Base-by-base conservation (phyloP, 2,329 filamentous ascomycete genomes). In the Colletotrichum euphorbiae region DNA sequence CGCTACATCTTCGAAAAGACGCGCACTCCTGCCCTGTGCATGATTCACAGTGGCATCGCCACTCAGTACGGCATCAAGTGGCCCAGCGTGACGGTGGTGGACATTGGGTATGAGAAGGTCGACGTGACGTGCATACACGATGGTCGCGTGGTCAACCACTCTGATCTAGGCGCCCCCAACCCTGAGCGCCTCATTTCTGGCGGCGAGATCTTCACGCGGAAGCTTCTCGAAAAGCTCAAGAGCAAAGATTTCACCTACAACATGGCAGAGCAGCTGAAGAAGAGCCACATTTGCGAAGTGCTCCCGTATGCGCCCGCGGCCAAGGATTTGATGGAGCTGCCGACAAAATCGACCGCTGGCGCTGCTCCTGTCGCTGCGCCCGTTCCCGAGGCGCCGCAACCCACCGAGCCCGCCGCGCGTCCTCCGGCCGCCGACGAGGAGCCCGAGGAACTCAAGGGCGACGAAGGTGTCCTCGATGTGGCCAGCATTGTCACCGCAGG, bases 1-100 rank as follows among this genome's bases (percentile, higher is more conserved):
- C 93, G 96, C 71, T 99, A 97, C 83, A 89, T 98, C 71, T 99
- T 99, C 75, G 96, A 99, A 80, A 97, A 96, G 80, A 97, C 97
- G 77, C 96, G 95, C 82, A 96, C 93, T 0, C 96, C 96, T 0
- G 94, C 93, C 0, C 91, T 99, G 58, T 94, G 92, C 73, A 86
- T 98, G 70, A 91, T 99, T 82, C 93, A 98, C 79, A 91, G 93
- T 73, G 94, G 93, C 3, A 82, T 97, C 52, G 94, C 96, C 28
- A 92, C 93, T 1, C 91, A 96, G 64, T 98, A 97, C 75, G 94
- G 93, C 11, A 86, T 94, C 33, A 89, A 88, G 77, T 86, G 85
- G 82, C 86, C 90, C 36, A 93, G 89, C 73, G 91, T 96, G 74
- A 96, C 93, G 0, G 88, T 99, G 19, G 86, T 99, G 24, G 96